Evolutionary conservation across 2,329 filamentous ascomycete genomes (phyloP).

Genomic region (Helotiales sp.): DNA sequence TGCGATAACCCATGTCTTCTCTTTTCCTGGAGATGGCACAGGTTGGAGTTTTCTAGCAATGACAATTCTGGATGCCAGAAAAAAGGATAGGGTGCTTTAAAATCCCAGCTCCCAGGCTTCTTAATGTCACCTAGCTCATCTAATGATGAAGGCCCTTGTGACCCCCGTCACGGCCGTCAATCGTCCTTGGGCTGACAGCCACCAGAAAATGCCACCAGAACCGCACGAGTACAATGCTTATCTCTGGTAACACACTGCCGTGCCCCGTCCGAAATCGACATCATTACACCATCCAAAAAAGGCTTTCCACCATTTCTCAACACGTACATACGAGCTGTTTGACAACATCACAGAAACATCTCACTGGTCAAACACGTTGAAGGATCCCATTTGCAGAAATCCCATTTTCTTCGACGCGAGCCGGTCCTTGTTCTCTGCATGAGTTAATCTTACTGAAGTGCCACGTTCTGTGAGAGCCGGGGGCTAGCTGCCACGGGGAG

Average conservation of each 20-base stretch:
- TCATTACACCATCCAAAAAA: neutral
- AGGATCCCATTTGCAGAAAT: neutral
- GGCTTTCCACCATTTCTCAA: neutral
- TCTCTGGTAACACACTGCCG: neutral
- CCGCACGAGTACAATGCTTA: neutral
- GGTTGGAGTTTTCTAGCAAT: neutral
- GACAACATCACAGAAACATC: neutral
- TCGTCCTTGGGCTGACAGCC: constrained; percentile 3
- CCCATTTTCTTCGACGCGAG: neutral
- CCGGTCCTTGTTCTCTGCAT: neutral
- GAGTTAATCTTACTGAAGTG: neutral
- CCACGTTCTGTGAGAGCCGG: neutral
- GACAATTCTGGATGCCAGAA: neutral
- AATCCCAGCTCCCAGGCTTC: neutral
- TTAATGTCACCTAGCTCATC: neutral
- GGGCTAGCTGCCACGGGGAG: neutral
- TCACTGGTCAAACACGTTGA: neutral
- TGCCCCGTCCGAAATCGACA: neutral
- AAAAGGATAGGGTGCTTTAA: neutral
- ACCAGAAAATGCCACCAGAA: neutral
- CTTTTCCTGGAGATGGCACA: too few relatives aligned
- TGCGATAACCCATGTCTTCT: too few relatives aligned
- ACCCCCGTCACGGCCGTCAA: neutral
- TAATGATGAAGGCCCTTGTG: neutral
- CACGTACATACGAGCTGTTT: neutral